Conservation (phyloP, 2,329 filamentous ascomycete species). For the Neocatenulostroma microsporum region DNA sequence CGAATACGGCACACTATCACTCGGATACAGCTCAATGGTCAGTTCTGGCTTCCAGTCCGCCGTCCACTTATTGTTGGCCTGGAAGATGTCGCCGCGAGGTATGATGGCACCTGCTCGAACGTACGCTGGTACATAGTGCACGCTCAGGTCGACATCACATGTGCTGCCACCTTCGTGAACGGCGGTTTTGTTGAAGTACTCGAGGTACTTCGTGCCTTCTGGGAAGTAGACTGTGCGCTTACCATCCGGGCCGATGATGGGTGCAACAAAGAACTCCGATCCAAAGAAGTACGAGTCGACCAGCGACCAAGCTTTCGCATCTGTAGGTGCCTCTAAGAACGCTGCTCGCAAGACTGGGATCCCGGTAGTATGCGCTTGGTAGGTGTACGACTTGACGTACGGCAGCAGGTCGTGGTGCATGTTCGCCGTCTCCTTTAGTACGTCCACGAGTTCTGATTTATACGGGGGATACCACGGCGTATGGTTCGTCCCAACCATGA, state of each 20-base stretch:
- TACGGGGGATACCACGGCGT: slow-evolving; percentile 31
- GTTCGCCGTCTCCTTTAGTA: slow-evolving; percentile 28
- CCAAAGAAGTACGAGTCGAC: slow-evolving; percentile 31
- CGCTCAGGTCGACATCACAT: slow-evolving; percentile 12
- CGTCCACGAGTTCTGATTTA: slow-evolving; percentile 20
- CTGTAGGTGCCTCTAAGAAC: slow-evolving; percentile 28
- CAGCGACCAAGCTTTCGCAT: slow-evolving; percentile 20
- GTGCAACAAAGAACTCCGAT: slow-evolving; percentile 28
- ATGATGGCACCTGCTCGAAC: slow-evolving; percentile 30
- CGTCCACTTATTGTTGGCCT: slow-evolving; percentile 31
- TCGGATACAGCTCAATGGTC: slow-evolving; percentile 28
- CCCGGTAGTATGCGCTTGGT: slow-evolving; percentile 24
- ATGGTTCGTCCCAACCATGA: slow-evolving; percentile 2
- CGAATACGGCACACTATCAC: slow-evolving; percentile 20
- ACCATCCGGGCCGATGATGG: slow-evolving; percentile 24
- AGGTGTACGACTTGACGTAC: slow-evolving; percentile 29
- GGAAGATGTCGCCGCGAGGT: slow-evolving; percentile 27
- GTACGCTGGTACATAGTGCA: slow-evolving; percentile 27
- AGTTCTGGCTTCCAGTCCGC: slow-evolving; percentile 26
- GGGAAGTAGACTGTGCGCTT: slow-evolving; percentile 29
- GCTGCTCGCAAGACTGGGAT: slow-evolving; percentile 30
- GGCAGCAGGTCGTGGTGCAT: slow-evolving; percentile 28
- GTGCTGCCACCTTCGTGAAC: slow-evolving; percentile 22
- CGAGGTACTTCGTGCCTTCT: slow-evolving; percentile 21
- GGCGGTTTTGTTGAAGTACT: slow-evolving; percentile 27